Base-by-base conservation (phyloP, 805 yeast genomes). In the Scheffersomyces spartinae region DNA sequence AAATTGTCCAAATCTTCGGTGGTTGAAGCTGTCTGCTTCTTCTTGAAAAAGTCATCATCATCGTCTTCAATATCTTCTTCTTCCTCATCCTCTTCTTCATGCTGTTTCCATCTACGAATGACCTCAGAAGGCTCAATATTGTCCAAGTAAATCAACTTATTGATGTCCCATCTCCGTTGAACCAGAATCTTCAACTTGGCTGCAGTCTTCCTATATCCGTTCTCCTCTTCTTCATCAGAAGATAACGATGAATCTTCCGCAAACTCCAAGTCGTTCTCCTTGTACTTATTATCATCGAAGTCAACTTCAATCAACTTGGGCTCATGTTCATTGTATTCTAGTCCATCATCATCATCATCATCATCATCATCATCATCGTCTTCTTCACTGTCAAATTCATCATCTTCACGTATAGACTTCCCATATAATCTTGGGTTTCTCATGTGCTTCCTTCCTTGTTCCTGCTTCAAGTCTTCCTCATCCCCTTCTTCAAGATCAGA, bases 91-190 rank as follows among this genome's bases (percentile, higher is more conserved):
- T 55, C 59, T 2, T 41, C 49, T 20, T 60, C 64, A 39, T 70
- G 72, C 17, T 67, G 61, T 36, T 51, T 71, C 93, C 93, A 82
- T 50, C 86, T 68, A 20, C 56, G 58, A 24, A 83, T 59, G 17
- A 68, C 91, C 35, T 79, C 91, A 1, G 55, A 61, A 0, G 96
- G 86, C 8, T 73, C 70, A 21, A 84, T 62, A 38, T 82, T 78
- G 30, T 77, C 74, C 70, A 80, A 64, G 49, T 91, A 88, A 4
- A 91, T 57, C 29, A 88, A 55, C 43, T 80, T 82, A 39, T 77
- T 74, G 33, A 88, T 71, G 48, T 88, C 82, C 86, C 93, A 82
- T 31, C 58, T 52, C 62, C 69, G 40, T 55, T 62, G 44, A 52
- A 58, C 31, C 4, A 67, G 36, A n/a, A 77, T 68, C 33, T 68